Percentiles rank a stretch among this genome's conserved stretches.
These are phyloP conservation scores for Closterium sp. DNA, from an alignment of 139 green algal species.

Conservation along the genomic window DNA sequence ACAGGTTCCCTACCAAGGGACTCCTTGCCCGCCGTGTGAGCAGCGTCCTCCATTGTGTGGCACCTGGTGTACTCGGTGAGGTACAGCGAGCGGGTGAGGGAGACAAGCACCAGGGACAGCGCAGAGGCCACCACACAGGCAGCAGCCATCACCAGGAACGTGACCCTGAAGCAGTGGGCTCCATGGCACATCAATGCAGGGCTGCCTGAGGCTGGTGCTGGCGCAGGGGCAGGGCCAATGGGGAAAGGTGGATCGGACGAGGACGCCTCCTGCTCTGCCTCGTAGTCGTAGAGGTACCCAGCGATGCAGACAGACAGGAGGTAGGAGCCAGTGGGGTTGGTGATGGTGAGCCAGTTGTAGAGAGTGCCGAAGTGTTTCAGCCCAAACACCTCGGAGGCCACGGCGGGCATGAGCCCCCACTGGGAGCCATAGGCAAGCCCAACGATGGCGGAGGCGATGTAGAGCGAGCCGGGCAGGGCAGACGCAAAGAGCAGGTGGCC, in stretches of 20 bases:
- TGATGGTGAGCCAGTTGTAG: constrained; percentile 46
- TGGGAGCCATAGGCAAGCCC: constrained; percentile 76
- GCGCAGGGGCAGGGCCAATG: not conserved
- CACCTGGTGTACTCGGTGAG: not conserved
- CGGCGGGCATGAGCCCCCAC: constrained; percentile 73
- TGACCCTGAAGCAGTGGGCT: constrained; percentile 42
- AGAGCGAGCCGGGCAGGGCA: constrained; percentile 52
- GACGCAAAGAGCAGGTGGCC: constrained; percentile 41
- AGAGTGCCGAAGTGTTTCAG: constrained; percentile 61
- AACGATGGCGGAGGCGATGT: constrained; percentile 52
- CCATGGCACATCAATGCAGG: constrained; percentile 27
- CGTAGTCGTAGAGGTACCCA: constrained; percentile 43
- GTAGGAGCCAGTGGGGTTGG: constrained; percentile 50
- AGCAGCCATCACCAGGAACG: constrained; percentile 43
- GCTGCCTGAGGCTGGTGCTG: not conserved
- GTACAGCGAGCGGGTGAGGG: constrained; percentile 5
- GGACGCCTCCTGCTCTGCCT: constrained; percentile 22
- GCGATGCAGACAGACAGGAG: constrained; percentile 41
- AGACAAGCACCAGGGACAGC: not conserved
- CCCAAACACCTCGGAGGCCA: constrained; percentile 69
- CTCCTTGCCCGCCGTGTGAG: not conserved
- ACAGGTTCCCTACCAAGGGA: not conserved
- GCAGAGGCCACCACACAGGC: constrained; percentile 17
- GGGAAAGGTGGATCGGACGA: not conserved
- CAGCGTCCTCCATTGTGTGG: not conserved